Percentiles rank a stretch among this genome's conserved stretches.
phyloP scores from a whole-genome alignment of 169 alveolate species.

The Theileria orientalis region DNA sequence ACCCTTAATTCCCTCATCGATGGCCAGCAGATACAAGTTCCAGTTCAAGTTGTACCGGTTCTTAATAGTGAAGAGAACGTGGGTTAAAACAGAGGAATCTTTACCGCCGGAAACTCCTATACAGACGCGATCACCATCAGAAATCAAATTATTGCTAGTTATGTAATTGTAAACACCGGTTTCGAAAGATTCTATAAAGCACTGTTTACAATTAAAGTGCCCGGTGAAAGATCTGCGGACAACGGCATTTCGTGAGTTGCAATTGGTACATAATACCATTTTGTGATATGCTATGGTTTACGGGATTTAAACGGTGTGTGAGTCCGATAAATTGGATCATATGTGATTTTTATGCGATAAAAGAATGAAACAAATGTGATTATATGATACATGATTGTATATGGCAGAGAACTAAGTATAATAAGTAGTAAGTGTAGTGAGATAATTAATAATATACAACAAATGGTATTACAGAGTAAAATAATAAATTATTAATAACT shows the following conservation, averaged over 20 bases:
- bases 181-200: slow-evolving; percentile 92
- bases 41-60: slow-evolving; percentile 88
- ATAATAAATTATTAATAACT: not conserved
- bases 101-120: slow-evolving; percentile 98
- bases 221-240: slow-evolving; percentile 89
- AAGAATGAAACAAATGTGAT: too few species aligned
- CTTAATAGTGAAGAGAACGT: slow-evolving; percentile 89
- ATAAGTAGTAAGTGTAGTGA: too few species aligned
- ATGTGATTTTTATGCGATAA: too few species aligned
- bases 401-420: too few species aligned
- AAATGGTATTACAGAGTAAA: not conserved
- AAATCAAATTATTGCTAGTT: slow-evolving; percentile 63
- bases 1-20: slow-evolving; percentile 98
- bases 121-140: slow-evolving; percentile 90
- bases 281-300: too few species aligned
- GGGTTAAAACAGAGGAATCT: slow-evolving; percentile 95
- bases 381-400: too few species aligned
- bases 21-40: slow-evolving; percentile 87
- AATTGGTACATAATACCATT: slow-evolving; percentile 64
- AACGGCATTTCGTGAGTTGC: slow-evolving; percentile 80
- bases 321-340: too few species aligned
- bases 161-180: slow-evolving; percentile 92
- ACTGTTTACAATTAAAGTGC: slow-evolving; percentile 86
- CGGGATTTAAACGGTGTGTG: too few species aligned
- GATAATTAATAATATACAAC: too few species aligned